Conservation (phyloP, 2,329 filamentous ascomycete genomes). For the Dactylella cylindrospora region DNA sequence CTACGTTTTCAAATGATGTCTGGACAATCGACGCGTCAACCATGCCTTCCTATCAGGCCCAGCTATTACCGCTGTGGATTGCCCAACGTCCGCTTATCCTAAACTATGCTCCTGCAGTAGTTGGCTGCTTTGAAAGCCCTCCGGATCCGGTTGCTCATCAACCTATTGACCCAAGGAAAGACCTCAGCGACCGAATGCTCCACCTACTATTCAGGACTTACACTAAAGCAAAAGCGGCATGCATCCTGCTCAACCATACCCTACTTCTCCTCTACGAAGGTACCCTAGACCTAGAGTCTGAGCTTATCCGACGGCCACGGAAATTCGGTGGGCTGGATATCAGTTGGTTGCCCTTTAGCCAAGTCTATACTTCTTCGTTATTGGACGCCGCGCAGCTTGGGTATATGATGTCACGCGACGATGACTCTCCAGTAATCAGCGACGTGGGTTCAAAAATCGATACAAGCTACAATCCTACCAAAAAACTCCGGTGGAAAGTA, state of each 20-base stretch:
- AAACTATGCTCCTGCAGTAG: slow-evolving; percentile 1
- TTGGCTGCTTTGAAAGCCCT: slow-evolving; percentile 2
- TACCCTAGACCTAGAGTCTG: slow-evolving; percentile 6
- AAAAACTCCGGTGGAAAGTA: too few relatives aligned
- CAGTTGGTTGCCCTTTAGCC: slow-evolving; percentile 3
- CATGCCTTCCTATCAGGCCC: neutral
- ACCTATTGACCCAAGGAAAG: slow-evolving; percentile 9
- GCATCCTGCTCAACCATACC: slow-evolving; percentile 11
- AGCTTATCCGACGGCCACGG: slow-evolving; percentile 10
- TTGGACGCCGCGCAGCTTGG: too few relatives aligned
- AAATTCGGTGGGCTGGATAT: slow-evolving; percentile 19
- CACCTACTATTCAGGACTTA: slow-evolving; percentile 9
- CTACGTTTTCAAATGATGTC: slow-evolving; percentile 5
- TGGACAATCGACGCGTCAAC: slow-evolving; percentile 22
- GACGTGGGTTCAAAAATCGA: slow-evolving; percentile 4
- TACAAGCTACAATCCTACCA: neutral
- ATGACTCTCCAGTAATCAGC: neutral
- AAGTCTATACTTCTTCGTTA: neutral
- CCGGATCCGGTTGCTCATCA: slow-evolving; percentile 1
- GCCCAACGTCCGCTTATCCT: slow-evolving; percentile 18
- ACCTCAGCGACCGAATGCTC: slow-evolving; percentile 14
- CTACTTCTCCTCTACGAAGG: slow-evolving; percentile 15
- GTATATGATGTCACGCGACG: too few relatives aligned
- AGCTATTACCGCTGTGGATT: slow-evolving; percentile 9
- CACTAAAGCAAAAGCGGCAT: slow-evolving; percentile 16